Percentiles rank a stretch among this genome's conserved stretches.
Conservation (phyloP, 1,284 basidiomycete species). For the Rhodotorula glutinis region DNA sequence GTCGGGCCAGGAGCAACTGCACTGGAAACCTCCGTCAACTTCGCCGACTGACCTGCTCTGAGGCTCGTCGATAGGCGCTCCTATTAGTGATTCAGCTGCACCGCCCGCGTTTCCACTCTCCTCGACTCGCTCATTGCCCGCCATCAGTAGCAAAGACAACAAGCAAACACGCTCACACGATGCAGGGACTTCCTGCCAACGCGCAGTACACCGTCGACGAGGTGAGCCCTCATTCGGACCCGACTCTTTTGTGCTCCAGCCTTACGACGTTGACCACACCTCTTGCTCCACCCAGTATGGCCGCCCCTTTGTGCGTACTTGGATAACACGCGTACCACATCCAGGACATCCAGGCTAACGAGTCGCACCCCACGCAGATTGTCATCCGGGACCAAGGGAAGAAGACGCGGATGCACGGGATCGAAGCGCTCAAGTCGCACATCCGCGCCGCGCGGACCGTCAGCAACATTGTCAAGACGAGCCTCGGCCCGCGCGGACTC, state of each 20-base stretch:
- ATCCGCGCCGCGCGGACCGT: conserved; percentile 91
- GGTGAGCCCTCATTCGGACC: conserved; percentile 4
- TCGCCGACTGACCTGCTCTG: no score
- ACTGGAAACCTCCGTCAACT: no score
- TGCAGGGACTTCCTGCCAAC: conserved; percentile 30
- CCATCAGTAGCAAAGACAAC: no score
- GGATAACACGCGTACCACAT: no score
- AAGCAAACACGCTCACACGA: conserved; percentile 1
- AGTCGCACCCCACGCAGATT: conserved; percentile 53
- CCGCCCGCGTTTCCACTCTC: no score
- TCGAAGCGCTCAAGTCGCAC: conserved; percentile 96
- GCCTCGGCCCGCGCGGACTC: conserved; percentile 84
- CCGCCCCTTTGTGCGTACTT: conserved; percentile 66
- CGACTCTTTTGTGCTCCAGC: no score
- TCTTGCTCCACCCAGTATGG: conserved; percentile 89
- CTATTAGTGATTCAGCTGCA: no score
- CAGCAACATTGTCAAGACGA: conserved; percentile 91
- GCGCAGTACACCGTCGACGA: conserved; percentile 33
- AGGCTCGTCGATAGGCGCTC: no score
- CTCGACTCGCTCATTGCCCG: neutral
- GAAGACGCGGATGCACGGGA: conserved; percentile 90
- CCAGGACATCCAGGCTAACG: no score
- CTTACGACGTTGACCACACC: no score
- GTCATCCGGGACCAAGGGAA: conserved; percentile 83
- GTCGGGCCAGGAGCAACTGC: no score